Percentiles rank a stretch among this genome's conserved stretches.
These are phyloP conservation scores for Coelastrella sp. DNA, from an alignment of 139 green algal genomes.

Conservation along the genomic window DNA sequence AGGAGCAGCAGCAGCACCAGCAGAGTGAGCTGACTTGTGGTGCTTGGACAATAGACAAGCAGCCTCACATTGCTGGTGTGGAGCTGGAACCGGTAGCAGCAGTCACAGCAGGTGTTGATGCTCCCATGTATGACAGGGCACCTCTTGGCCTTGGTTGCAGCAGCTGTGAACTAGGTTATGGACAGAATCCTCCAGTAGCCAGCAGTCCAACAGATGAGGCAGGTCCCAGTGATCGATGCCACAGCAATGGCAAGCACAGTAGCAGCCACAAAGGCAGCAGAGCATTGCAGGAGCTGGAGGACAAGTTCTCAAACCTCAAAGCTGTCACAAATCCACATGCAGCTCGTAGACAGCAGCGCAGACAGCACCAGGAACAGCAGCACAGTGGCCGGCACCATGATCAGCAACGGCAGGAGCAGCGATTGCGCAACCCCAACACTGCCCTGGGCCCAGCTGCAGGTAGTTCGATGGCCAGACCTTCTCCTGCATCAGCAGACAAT, in stretches of 20 bases:
- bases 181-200: neutral
- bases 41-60: neutral
- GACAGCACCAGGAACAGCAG: constrained; percentile 17
- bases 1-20: neutral
- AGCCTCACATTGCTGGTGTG: neutral
- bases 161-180: neutral
- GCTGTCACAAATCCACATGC: constrained; percentile 1
- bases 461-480: neutral
- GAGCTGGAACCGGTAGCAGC: neutral
- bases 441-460: neutral
- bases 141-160: neutral
- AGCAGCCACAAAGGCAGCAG: neutral
- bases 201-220: neutral
- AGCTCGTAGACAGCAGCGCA: constrained; percentile 4
- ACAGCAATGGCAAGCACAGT: neutral
- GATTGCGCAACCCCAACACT: neutral
- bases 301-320: constrained; percentile 3
- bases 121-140: constrained; percentile 23
- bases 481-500: neutral
- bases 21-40: neutral
- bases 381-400: neutral
- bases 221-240: no score
- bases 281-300: neutral
- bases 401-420: neutral
- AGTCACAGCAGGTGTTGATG: constrained; percentile 2